Conservation (phyloP, 2,329 filamentous ascomycete genomes). For the Xylariaceae sp. region DNA sequence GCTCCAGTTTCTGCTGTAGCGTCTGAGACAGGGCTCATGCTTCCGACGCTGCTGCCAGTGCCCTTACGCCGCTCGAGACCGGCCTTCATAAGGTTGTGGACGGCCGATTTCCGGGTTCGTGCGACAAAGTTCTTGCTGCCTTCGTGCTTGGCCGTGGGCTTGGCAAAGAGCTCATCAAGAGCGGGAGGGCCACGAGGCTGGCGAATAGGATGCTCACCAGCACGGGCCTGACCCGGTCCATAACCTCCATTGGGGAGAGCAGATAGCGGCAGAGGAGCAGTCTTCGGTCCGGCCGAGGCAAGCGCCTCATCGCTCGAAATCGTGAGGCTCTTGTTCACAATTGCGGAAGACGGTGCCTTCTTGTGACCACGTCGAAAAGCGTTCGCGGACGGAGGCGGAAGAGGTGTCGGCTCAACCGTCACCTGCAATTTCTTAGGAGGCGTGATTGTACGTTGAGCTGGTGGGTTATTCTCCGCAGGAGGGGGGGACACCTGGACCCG, state of each 20-base stretch:
- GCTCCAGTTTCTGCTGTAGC: slow-evolving; percentile 63
- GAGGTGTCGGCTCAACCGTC: slow-evolving; percentile 62
- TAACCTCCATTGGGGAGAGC: slow-evolving; percentile 75
- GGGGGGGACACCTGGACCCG: slow-evolving; percentile 81
- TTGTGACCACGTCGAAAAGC: slow-evolving; percentile 93
- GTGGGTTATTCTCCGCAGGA: slow-evolving; percentile 53
- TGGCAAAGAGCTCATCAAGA: slow-evolving; percentile 82
- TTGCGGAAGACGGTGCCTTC: slow-evolving; percentile 75
- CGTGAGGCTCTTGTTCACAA: slow-evolving; percentile 48
- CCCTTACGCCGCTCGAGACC: slow-evolving; percentile 81
- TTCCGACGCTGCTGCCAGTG: slow-evolving; percentile 66
- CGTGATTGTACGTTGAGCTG: slow-evolving; percentile 58
- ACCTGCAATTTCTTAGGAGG: slow-evolving; percentile 65
- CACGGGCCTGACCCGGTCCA: slow-evolving; percentile 85
- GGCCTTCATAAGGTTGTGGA: slow-evolving; percentile 86
- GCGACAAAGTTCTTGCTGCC: slow-evolving; percentile 97
- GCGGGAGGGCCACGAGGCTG: slow-evolving; percentile 90
- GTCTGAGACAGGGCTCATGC: slow-evolving; percentile 88
- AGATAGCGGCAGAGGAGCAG: slow-evolving; percentile 72
- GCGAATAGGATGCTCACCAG: slow-evolving; percentile 88
- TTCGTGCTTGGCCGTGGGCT: slow-evolving; percentile 88
- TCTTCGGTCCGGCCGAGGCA: slow-evolving; percentile 68
- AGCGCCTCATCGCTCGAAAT: slow-evolving; percentile 44
- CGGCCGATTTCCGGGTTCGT: slow-evolving; percentile 84
- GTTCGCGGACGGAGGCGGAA: slow-evolving; percentile 83